Evolutionary conservation across 2,329 filamentous ascomycete species (phyloP).

Genomic region (Ascochyta viciae-villosae): DNA sequence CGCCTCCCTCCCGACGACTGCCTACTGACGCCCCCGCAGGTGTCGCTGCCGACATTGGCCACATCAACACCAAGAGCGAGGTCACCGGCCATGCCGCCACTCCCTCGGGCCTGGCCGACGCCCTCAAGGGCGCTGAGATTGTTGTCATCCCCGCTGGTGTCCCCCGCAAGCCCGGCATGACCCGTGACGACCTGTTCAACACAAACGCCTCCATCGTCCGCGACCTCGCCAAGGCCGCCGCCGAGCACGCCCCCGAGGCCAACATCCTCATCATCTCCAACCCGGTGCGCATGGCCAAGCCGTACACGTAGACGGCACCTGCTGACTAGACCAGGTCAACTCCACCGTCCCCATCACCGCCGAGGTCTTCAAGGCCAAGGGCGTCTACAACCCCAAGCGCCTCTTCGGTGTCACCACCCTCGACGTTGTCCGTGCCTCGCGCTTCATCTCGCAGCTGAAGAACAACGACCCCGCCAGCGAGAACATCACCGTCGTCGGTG

Average conservation of each 20-base stretch:
- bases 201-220: conserved; percentile 99
- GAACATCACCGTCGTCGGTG: conserved; percentile 94
- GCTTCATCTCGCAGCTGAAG: conserved; percentile 97
- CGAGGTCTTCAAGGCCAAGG: conserved; percentile 93
- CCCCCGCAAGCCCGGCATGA: conserved; percentile 99
- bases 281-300: conserved; percentile 65
- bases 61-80: conserved; percentile 98
- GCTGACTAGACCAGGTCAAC: conserved; percentile 71
- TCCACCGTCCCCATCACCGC: conserved; percentile 97
- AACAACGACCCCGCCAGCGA: conserved; percentile 86
- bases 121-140: conserved; percentile 87
- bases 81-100: conserved; percentile 89
- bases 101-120: conserved; percentile 75
- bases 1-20: background rate
- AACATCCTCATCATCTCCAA: conserved; percentile 98
- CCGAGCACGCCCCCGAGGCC: conserved; percentile 86
- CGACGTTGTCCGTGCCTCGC: conserved; percentile 95
- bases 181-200: conserved; percentile 99
- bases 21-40: conserved; percentile 60
- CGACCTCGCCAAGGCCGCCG: conserved; percentile 94
- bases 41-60: conserved; percentile 96
- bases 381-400: conserved; percentile 98
- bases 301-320: background rate
- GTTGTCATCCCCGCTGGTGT: conserved; percentile 98
- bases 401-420: conserved; percentile 99